These are phyloP conservation scores for Xylaria hypoxylon DNA, from an alignment of 2,329 filamentous ascomycete genomes.

Conservation along the genomic window DNA sequence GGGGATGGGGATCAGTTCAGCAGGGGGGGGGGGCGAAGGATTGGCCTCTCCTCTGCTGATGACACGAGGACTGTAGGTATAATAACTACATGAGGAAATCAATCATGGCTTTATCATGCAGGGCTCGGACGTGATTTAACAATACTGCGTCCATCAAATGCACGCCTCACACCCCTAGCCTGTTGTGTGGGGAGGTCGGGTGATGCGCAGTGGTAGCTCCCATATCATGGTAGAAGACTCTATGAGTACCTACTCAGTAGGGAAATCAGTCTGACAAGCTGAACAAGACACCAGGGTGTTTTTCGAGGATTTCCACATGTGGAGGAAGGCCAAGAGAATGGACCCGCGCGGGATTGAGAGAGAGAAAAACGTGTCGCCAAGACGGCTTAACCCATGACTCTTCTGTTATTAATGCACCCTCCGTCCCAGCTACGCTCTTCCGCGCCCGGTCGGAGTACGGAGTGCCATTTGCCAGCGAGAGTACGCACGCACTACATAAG, in stretches of 20 bases:
- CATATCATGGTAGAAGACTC: constrained; percentile 6
- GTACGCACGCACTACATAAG: not conserved
- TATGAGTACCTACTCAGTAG: too few species aligned
- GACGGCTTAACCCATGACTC: constrained; percentile 32
- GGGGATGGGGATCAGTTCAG: constrained; percentile 20
- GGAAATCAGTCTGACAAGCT: constrained; percentile 9
- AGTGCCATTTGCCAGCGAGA: constrained; percentile 4
- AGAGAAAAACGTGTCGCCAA: constrained; percentile 38
- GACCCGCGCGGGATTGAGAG: constrained; percentile 30
- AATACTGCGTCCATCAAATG: not conserved
- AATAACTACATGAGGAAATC: not conserved
- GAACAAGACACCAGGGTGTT: constrained; percentile 8
- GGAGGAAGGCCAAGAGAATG: constrained; percentile 19
- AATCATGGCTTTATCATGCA: constrained; percentile 26
- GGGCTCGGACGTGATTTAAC: constrained; percentile 1
- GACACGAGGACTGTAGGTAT: constrained; percentile 1
- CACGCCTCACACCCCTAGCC: constrained; percentile 5
- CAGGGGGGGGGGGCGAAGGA: constrained; percentile 1
- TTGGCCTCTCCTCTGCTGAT: constrained; percentile 1
- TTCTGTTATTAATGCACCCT: constrained; percentile 19
- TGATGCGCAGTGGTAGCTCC: constrained; percentile 11
- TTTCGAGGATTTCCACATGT: constrained; percentile 6
- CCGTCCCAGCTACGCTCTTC: constrained; percentile 13
- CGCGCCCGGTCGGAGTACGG: constrained; percentile 15
- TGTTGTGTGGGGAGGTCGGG: constrained; percentile 2